Evolutionary conservation across 108 stramenopile species (phyloP).

Genomic region (Nitzschia sp.): DNA sequence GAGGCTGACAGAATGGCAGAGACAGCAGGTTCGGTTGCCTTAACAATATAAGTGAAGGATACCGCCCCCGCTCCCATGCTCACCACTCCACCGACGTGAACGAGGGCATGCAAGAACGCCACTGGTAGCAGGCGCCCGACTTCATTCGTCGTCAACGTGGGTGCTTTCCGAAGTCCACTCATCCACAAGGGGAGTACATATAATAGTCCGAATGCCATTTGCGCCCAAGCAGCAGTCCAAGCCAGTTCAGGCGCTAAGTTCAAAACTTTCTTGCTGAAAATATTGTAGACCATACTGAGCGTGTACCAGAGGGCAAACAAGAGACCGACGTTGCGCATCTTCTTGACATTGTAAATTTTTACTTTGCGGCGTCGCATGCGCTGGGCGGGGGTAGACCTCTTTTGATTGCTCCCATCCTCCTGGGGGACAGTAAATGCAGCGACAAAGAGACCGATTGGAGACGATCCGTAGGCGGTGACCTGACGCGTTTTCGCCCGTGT

Average conservation of each 20-base stretch:
- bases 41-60: constrained; percentile 77
- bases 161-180: constrained; percentile 36
- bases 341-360: constrained; percentile 15
- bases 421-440: too few species aligned
- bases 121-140: constrained; percentile 37
- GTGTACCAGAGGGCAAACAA: constrained; percentile 68
- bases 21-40: constrained; percentile 72
- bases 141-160: constrained; percentile 24
- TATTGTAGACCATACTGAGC: constrained; percentile 70
- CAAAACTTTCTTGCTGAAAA: constrained; percentile 58
- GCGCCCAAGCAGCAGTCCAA: constrained; percentile 29
- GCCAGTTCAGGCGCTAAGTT: constrained; percentile 24
- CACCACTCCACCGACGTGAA: constrained; percentile 64
- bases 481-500: too few species aligned
- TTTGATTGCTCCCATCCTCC: too few species aligned
- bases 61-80: constrained; percentile 73
- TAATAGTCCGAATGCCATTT: constrained; percentile 34
- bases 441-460: too few species aligned
- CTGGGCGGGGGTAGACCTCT: too few species aligned
- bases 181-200: constrained; percentile 55
- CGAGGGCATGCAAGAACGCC: constrained; percentile 56
- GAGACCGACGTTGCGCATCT: neutral
- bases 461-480: too few species aligned
- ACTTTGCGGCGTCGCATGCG: constrained; percentile 16
- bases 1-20: constrained; percentile 57